A percentile compares a stretch with the other conserved stretches of the same genome.
Conservation (phyloP, 2,329 filamentous ascomycete genomes). For the Curvularia sp. region DNA sequence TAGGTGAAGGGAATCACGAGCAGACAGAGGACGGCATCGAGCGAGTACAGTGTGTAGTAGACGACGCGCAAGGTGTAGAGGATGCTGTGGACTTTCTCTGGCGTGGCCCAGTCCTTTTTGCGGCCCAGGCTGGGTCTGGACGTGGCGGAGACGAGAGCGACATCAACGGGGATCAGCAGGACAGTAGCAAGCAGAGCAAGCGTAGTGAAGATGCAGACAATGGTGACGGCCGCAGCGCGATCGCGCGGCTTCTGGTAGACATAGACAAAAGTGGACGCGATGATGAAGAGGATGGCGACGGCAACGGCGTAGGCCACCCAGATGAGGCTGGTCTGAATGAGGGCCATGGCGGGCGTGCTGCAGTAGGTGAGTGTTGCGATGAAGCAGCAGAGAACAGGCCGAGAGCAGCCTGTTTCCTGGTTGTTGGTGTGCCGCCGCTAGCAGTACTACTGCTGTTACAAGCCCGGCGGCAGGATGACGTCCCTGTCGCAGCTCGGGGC, state of each 20-base stretch:
- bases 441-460: not conserved
- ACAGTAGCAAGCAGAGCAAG: conserved; percentile 90
- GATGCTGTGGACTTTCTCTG: conserved; percentile 78
- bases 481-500: conserved; percentile 9
- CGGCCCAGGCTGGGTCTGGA: conserved; percentile 74
- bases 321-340: conserved; percentile 88
- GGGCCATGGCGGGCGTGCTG: conserved; percentile 57
- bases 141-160: conserved; percentile 91
- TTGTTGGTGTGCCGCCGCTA: not conserved
- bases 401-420: not conserved
- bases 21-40: conserved; percentile 89
- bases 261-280: conserved; percentile 85
- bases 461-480: conserved; percentile 20
- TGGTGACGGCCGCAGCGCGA: conserved; percentile 79
- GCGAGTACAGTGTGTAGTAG: conserved; percentile 90
- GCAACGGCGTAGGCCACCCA: conserved; percentile 93
- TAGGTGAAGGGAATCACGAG: conserved; percentile 93
- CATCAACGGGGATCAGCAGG: conserved; percentile 90
- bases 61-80: conserved; percentile 81
- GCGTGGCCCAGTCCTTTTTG: conserved; percentile 95
- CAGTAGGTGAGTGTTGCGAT: not conserved
- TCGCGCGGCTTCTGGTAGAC: conserved; percentile 90
- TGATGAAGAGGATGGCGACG: conserved; percentile 75
- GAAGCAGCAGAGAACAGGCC: not conserved
- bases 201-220: conserved; percentile 85